These are phyloP conservation scores for Rhinocladiella mackenziei DNA, from an alignment of 2,329 filamentous ascomycete genomes.

Conservation along the genomic window DNA sequence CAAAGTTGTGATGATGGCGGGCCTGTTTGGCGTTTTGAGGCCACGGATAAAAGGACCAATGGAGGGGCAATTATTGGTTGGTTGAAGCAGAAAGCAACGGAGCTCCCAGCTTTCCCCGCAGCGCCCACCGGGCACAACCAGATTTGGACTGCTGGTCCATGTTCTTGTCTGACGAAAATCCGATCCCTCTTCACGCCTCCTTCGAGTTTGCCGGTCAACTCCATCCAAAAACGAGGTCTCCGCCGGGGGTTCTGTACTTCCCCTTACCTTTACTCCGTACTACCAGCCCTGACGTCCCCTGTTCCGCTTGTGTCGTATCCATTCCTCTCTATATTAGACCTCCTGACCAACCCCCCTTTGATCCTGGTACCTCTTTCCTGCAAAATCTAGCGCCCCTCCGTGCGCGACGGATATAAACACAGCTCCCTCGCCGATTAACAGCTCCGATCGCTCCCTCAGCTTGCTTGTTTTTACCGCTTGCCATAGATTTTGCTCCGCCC, in stretches of 20 bases:
- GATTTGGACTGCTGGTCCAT: not conserved
- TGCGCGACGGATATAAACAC: constrained; percentile 15
- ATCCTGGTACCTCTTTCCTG: constrained; percentile 7
- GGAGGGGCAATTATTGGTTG: constrained; percentile 4
- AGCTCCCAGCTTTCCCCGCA: constrained; percentile 14
- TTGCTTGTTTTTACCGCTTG: constrained; percentile 3
- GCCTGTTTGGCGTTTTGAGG: not conserved
- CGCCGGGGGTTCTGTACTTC: too few relatives aligned
- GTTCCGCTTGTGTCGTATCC: too few relatives aligned
- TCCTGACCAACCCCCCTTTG: constrained; percentile 16
- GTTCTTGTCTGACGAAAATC: not conserved
- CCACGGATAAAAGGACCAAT: constrained; percentile 21
- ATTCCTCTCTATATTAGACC: constrained; percentile 14
- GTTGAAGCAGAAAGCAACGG: not conserved
- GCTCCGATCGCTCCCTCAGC: not conserved
- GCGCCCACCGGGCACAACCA: constrained; percentile 8
- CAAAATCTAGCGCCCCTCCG: constrained; percentile 2
- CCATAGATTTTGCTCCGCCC: not conserved
- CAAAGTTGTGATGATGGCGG: too few relatives aligned
- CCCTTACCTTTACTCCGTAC: too few relatives aligned
- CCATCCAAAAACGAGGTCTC: too few relatives aligned
- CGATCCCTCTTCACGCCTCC: not conserved
- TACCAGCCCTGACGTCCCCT: too few relatives aligned
- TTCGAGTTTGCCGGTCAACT: too few relatives aligned
- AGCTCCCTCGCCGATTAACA: not conserved